Conservation (phyloP, 345 rosid species). For the Melaleuca alternifolia region DNA sequence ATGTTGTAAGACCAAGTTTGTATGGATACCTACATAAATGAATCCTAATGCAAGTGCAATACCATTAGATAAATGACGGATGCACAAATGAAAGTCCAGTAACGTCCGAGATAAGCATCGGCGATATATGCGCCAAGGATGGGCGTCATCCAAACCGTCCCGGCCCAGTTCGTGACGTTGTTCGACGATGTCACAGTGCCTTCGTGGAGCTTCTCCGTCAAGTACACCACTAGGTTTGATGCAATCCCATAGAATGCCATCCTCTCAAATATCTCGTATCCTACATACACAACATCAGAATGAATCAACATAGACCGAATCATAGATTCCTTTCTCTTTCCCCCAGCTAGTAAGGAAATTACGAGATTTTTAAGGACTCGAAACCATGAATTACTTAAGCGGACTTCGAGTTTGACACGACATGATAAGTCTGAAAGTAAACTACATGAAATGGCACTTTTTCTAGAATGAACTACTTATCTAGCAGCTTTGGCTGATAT, state of each 20-base stretch:
- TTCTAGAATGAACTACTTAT: background rate
- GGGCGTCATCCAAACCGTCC: conserved; percentile 53
- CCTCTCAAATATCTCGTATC: conserved; percentile 60
- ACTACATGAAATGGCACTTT: background rate
- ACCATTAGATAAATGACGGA: conserved; percentile 36
- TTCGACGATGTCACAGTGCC: conserved; percentile 55
- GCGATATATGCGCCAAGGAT: conserved; percentile 51
- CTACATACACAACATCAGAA: conserved; percentile 1
- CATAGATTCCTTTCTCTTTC: background rate
- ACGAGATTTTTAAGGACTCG: background rate
- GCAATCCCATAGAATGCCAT: conserved; percentile 64
- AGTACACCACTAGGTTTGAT: conserved; percentile 42
- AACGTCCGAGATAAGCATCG: conserved; percentile 54
- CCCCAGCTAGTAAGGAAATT: background rate
- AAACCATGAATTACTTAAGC: background rate
- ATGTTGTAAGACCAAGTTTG: background rate
- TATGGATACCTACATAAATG: background rate
- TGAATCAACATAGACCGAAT: background rate
- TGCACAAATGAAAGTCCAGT: conserved; percentile 38
- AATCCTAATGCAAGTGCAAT: background rate
- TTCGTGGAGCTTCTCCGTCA: conserved; percentile 36
- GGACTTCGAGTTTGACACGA: background rate
- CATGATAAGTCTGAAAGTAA: background rate
- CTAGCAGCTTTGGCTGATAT: background rate
- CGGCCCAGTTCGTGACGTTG: conserved; percentile 58